Evolutionary conservation across 2,329 filamentous ascomycete species (phyloP).

Genomic region (Torrubiella hemipterigena): DNA sequence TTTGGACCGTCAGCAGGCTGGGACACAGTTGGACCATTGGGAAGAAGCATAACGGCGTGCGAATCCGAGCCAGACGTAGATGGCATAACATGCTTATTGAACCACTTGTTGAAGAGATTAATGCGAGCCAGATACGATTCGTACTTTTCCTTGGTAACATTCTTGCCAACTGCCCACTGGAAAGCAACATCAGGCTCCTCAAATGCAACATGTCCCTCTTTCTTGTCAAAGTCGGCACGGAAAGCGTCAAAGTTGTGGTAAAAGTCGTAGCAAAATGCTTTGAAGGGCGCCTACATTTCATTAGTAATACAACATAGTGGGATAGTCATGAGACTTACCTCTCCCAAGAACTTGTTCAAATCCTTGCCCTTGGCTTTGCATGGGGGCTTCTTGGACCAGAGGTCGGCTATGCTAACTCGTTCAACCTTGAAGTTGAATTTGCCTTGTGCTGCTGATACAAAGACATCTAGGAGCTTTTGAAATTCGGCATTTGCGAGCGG

Average conservation of each 20-base stretch:
- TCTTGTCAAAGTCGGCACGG: conserved; percentile 11
- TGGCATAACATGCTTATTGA: conserved; percentile 14
- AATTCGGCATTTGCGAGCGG: conserved; percentile 4
- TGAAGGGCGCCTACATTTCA: conserved; percentile 14
- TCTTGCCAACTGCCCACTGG: conserved; percentile 15
- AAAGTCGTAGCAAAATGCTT: conserved; percentile 19
- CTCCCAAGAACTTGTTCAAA: conserved; percentile 15
- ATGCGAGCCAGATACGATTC: conserved; percentile 12
- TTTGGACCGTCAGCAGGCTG: background rate
- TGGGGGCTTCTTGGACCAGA: conserved; percentile 13
- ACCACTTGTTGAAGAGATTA: conserved; percentile 18
- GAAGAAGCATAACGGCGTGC: conserved; percentile 16
- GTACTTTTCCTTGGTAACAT: conserved; percentile 12
- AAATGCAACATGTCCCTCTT: conserved; percentile 13
- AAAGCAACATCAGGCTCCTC: conserved; percentile 16
- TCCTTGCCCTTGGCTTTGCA: conserved; percentile 9
- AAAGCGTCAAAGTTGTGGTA: conserved; percentile 18
- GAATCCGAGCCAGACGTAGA: conserved; percentile 8
- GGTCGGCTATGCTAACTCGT: conserved; percentile 7
- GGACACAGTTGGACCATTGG: conserved; percentile 6
- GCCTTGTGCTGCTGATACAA: conserved; percentile 14
- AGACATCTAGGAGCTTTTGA: conserved; percentile 8
- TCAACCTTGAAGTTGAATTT: conserved; percentile 10
- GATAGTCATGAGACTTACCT: too few species aligned
- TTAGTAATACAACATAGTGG: too few species aligned